Evolutionary conservation across 2,329 filamentous ascomycete genomes (phyloP), one percentile per base, ranked within the genome.

Genomic region (Ceratocystis harringtonii): DNA sequence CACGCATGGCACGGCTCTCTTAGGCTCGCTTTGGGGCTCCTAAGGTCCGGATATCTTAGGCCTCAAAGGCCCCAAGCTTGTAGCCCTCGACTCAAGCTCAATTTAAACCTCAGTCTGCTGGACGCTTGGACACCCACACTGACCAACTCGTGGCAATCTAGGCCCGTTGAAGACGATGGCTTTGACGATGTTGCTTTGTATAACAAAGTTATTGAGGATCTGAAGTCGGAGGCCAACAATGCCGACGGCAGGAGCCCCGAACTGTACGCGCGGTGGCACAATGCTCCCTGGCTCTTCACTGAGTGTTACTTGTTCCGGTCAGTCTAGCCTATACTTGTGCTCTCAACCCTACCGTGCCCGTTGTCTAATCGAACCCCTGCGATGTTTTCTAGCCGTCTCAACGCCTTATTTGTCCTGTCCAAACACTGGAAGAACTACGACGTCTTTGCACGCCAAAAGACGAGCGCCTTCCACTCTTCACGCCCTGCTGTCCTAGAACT

Each of bases 301-400:
- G 94, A 99, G 78, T 97, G 94, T 78, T 97, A 97, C 75, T 81
- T 99, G 67, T 97, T 92, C 78, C 81, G 88, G 85, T 87, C 77
- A 64, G 72, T 45, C 17, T 1, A 17, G 17, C 71, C 66, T n/a
- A 7, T 22, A 52, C 28, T 19, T n/a, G 8, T 19, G 5, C 28
- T 25, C 8, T 36, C 12, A 63, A 19, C 17, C 61, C 19, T 43
- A 7, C 12, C 8, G 8, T 61, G 36, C 10, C 28, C 52, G 3
- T 17, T 44, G 17, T 55, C 30, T 22, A 17, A 41, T 22, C 19
- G 43, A 48, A 36, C 44, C 61, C 30, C 63, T 22, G 30, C 19
- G 22, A 25, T 25, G 22, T 25, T 4, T 12, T 44, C 74, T 19
- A 75, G 91, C 73, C 91, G 92, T 68, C 84, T 97, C 67, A 86